Evolutionary conservation across 2,329 filamentous ascomycete species (phyloP).

Genomic region (Aspergillus puulaauensis): DNA sequence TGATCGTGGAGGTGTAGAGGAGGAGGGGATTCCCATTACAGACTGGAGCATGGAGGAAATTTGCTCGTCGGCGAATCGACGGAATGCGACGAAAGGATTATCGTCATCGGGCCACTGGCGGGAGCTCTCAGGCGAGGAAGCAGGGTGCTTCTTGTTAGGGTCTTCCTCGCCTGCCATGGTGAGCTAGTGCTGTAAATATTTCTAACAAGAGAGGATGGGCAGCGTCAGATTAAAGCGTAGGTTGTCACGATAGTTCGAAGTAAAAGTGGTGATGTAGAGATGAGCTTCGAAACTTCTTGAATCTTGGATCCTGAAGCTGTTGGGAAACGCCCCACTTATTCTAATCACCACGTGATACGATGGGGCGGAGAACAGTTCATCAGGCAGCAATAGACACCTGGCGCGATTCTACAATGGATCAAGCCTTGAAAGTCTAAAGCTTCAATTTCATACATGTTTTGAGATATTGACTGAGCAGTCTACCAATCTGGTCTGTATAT

Average conservation of each 20-base stretch:
- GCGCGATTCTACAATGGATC: neutral
- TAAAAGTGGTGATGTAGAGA: conserved; percentile 2
- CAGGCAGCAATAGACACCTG: neutral
- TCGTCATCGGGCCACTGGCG: conserved; percentile 33
- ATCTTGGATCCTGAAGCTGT: conserved; percentile 27
- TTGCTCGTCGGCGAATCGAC: conserved; percentile 60
- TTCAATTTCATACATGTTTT: neutral
- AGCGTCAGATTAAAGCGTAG: neutral
- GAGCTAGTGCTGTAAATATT: neutral
- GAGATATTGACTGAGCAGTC: neutral
- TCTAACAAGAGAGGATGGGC: too few relatives aligned
- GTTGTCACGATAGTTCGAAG: conserved; percentile 6
- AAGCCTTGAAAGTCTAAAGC: neutral
- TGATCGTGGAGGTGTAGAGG: conserved; percentile 27
- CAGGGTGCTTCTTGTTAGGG: conserved; percentile 12
- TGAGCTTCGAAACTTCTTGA: conserved; percentile 10
- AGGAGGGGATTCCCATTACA: conserved; percentile 48
- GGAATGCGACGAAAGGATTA: conserved; percentile 62
- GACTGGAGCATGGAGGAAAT: conserved; percentile 55
- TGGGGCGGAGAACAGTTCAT: neutral
- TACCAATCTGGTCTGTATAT: neutral
- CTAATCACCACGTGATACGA: conserved; percentile 31
- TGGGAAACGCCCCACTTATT: conserved; percentile 30
- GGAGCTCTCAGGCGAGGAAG: conserved; percentile 15
- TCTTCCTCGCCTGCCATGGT: conserved; percentile 28